Conservation (phyloP, 2,329 filamentous ascomycete species). For the Xylariaceae sp. region DNA sequence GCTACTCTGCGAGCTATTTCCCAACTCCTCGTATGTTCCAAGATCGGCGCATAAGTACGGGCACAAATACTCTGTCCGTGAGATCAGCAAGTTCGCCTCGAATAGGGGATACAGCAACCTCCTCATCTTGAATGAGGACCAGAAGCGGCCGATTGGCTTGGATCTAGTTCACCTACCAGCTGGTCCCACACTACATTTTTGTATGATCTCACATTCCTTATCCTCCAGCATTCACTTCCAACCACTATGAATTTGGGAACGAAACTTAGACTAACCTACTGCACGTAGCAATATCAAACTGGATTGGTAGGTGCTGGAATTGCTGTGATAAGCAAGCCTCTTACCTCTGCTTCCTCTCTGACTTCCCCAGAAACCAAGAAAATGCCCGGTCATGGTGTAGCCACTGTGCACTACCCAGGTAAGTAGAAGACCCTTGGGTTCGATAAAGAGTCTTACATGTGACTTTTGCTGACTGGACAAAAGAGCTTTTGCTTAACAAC, state of each 20-base stretch:
- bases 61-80: constrained; percentile 87
- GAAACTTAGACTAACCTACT: constrained; percentile 2
- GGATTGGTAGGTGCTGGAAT: too few relatives aligned
- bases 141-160: constrained; percentile 76
- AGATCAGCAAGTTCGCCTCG: constrained; percentile 81
- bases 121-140: constrained; percentile 82
- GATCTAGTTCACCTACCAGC: constrained; percentile 79
- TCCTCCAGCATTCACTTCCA: not conserved
- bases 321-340: too few relatives aligned
- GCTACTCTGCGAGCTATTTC: constrained; percentile 76
- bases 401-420: constrained; percentile 77
- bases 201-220: constrained; percentile 21
- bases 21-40: constrained; percentile 81
- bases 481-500: constrained; percentile 83
- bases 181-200: constrained; percentile 91
- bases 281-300: constrained; percentile 31
- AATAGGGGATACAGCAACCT: constrained; percentile 82
- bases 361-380: constrained; percentile 62
- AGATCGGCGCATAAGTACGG: constrained; percentile 78
- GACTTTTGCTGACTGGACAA: not conserved
- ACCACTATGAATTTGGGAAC: not conserved
- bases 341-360: too few relatives aligned
- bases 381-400: constrained; percentile 81
- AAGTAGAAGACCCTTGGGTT: not conserved
- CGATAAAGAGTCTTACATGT: not conserved